These are phyloP conservation scores for Aspergillus cejpii DNA, from an alignment of 2,329 filamentous ascomycete species.

Conservation along the genomic window DNA sequence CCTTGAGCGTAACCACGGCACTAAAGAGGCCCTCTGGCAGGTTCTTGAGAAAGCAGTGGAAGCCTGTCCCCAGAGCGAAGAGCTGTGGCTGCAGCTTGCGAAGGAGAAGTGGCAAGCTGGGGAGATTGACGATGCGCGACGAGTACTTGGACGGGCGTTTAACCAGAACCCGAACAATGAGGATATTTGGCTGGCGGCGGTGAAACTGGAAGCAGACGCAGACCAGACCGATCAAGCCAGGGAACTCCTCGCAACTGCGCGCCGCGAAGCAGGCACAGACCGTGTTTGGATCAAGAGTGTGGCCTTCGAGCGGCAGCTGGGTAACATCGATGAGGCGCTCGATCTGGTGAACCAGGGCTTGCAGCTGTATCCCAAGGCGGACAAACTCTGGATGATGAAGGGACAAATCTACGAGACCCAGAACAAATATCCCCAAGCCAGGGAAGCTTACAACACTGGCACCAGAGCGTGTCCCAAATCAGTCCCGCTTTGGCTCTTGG, in stretches of 20 bases:
- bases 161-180: slow-evolving; percentile 94
- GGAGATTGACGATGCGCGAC: slow-evolving; percentile 76
- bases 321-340: slow-evolving; percentile 70
- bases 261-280: slow-evolving; percentile 85
- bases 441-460: slow-evolving; percentile 82
- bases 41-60: slow-evolving; percentile 90
- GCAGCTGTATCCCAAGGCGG: slow-evolving; percentile 72
- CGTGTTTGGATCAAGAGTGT: slow-evolving; percentile 96
- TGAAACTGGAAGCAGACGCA: slow-evolving; percentile 92
- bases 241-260: slow-evolving; percentile 71
- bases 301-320: slow-evolving; percentile 81
- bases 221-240: slow-evolving; percentile 74
- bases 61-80: slow-evolving; percentile 82
- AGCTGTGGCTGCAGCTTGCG: slow-evolving; percentile 91
- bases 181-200: slow-evolving; percentile 93
- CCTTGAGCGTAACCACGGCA: slow-evolving; percentile 82
- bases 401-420: slow-evolving; percentile 91
- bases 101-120: slow-evolving; percentile 90
- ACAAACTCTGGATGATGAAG: slow-evolving; percentile 98
- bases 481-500: slow-evolving; percentile 82
- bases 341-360: slow-evolving; percentile 82
- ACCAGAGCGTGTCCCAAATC: slow-evolving; percentile 80
- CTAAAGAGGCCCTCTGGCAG: slow-evolving; percentile 72
- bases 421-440: slow-evolving; percentile 71
- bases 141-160: slow-evolving; percentile 82